Evolutionary conservation across 805 yeast genomes (phyloP), one percentile per base, ranked within the genome.

Genomic region (Yarrowia bubula): DNA sequence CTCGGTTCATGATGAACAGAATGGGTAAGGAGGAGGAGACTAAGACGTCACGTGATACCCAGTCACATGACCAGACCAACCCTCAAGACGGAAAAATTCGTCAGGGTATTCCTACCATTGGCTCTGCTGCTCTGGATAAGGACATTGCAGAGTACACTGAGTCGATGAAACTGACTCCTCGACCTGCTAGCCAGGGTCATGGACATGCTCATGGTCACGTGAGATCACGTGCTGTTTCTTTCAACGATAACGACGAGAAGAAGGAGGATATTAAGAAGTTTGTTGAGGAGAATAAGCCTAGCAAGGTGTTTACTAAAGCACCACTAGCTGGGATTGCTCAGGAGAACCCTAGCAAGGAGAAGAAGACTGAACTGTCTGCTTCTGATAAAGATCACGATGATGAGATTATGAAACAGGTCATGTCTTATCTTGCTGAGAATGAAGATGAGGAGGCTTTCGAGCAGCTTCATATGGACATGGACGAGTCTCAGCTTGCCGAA

Each of bases 401-500:
- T 33, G 64, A 22, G 9, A 58, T 58, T 14, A 58, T 58, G 64
- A 43, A 43, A 11, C 31, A 39, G 33, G 51, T 58, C 43, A 43
- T 58, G 64, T 32, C 41, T 14, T 58, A 58, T 28, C 51, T 58
- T 7, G 41, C 50, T 35, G 64, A 58, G 15, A 58, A 58, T n/a
- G 64, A 39, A 10, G 61, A 55, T 10, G 61, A 55, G 47, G 47
- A 55, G 38, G 31, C 46, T 4, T 55, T 55, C 31, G 61, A 55
- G 28, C 61, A 55, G 61, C 31, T 55, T 28, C 61, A 55, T 22
- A 18, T 31, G 47, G 61, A 55, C 7, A 55, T 55, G 61, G 61
- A 55, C 47, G 61, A 55, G 47, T 55, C 61, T 11, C 28, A 38
- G 13, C 47, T 55, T 6, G 61, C 61, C 3, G 61, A 55, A 8